Conservation (phyloP, 2,329 filamentous ascomycete genomes). For the Thelonectria discophora region DNA sequence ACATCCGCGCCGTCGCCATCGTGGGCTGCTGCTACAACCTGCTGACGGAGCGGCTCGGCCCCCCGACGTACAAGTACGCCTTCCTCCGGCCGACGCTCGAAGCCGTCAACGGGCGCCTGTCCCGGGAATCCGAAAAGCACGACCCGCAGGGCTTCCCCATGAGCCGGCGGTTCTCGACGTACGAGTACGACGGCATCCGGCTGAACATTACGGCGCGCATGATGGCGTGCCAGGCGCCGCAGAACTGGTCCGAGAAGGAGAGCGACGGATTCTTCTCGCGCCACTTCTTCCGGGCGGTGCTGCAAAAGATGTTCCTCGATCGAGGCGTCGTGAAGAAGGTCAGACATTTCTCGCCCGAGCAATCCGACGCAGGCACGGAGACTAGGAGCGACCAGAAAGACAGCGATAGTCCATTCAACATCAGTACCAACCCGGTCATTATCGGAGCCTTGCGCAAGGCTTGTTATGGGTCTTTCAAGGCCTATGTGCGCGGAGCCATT, state of each 20-base stretch:
- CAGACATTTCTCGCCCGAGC: slow-evolving; percentile 49
- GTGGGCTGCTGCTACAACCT: slow-evolving; percentile 99
- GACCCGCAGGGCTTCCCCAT: slow-evolving; percentile 96
- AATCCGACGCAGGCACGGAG: slow-evolving; percentile 23
- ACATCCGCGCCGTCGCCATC: slow-evolving; percentile 89
- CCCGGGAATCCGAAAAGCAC: slow-evolving; percentile 72
- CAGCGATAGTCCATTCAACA: slow-evolving; percentile 56
- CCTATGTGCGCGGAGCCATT: slow-evolving; percentile 84
- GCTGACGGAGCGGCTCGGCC: slow-evolving; percentile 86
- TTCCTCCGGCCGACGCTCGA: slow-evolving; percentile 75
- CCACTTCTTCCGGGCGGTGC: slow-evolving; percentile 89
- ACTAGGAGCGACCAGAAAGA: slow-evolving; percentile 28
- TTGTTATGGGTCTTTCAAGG: slow-evolving; percentile 77
- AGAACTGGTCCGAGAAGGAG: slow-evolving; percentile 86
- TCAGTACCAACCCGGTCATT: slow-evolving; percentile 80
- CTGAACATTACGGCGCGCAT: slow-evolving; percentile 96
- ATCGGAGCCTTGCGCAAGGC: slow-evolving; percentile 85
- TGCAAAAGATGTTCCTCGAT: slow-evolving; percentile 94
- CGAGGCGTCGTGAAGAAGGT: slow-evolving; percentile 75
- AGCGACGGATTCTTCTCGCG: slow-evolving; percentile 90
- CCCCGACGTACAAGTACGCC: slow-evolving; percentile 86
- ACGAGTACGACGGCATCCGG: slow-evolving; percentile 71
- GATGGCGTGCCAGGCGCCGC: slow-evolving; percentile 96
- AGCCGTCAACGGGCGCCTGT: slow-evolving; percentile 73
- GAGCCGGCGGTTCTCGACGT: slow-evolving; percentile 73